Evolutionary conservation across 2,329 filamentous ascomycete genomes (phyloP).

Genomic region (Xylariaceae sp.): DNA sequence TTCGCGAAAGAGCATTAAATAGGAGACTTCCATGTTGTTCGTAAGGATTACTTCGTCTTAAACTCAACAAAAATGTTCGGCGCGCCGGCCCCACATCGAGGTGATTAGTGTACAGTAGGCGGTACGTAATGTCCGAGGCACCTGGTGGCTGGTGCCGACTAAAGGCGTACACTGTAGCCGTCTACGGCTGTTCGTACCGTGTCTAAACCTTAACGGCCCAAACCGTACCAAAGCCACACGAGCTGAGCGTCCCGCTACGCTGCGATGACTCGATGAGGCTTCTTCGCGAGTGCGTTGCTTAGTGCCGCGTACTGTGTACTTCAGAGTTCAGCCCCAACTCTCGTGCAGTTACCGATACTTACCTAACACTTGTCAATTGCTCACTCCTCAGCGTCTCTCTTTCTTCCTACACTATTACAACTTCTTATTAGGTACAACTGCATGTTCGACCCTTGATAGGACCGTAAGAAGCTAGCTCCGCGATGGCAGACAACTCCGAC

Average conservation of each 20-base stretch:
- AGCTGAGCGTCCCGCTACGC: no score
- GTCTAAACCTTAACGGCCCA: no score
- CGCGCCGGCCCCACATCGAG: conserved; percentile 9
- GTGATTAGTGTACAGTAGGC: background rate
- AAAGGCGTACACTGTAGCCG: no score
- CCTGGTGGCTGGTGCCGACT: no score
- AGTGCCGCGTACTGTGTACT: background rate
- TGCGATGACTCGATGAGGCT: background rate
- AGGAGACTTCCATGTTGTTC: background rate
- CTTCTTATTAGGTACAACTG: background rate
- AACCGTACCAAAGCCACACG: no score
- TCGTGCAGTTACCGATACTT: background rate
- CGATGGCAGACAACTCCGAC: conserved; percentile 31
- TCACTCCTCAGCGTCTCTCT: background rate
- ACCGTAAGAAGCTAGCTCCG: background rate
- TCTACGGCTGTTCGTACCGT: no score
- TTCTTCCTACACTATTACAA: background rate
- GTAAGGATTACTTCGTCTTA: background rate
- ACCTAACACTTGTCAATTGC: background rate
- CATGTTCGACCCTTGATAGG: background rate
- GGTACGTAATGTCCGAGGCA: background rate
- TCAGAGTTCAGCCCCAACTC: background rate
- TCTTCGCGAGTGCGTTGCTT: background rate
- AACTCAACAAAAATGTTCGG: conserved; percentile 8
- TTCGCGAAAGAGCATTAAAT: conserved; percentile 13